Evolutionary conservation across 2,329 filamentous ascomycete genomes (phyloP), one percentile per base, ranked within the genome.

Genomic region (Aspergillus fumigatus): DNA sequence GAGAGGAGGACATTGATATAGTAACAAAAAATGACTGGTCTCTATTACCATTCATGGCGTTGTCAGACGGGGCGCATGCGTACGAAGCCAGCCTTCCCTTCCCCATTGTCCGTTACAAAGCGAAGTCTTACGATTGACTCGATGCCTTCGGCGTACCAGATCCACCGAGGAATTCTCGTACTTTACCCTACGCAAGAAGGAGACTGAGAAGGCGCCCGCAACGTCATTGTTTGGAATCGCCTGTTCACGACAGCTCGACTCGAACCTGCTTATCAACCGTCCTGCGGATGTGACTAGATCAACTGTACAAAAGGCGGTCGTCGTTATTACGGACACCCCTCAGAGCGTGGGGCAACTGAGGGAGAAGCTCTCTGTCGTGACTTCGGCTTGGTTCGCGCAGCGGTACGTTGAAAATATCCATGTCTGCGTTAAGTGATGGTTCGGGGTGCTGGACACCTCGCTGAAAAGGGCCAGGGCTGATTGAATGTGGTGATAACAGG

Each of bases 91-190:
- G 27, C 47, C 50, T 47, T 50, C 52, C 32, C 25, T 48, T 55
- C 38, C 47, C 49, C 23, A 54, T n/a, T 32, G 32, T 38, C 51
- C 43, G 26, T 50, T n/a, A 54, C 55, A 26, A 52, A 50, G 40
- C 5, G n/a, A n/a, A 21, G 29, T 58, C 52, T 25, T 54, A 50
- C 49, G 47, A 48, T 59, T 63, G 54, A 62, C 54, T 41, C 58
- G 43, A 11, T 26, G 23, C 17, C 43, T 3, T 45, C 26, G 47
- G 32, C 43, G 27, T 45, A 47, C 35, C 67, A 94, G 90, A 55
- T 87, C 90, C 23, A 88, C 88, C 56, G 94, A 99, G 77, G 94
- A 97, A 77, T 99, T 97, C 79, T 97, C 92, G 52, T 99, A 99
- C 78, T 99, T 99, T 73, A 97, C 93, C 8, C 85, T 99, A 52